phyloP scores from a whole-genome alignment of 2,329 filamentous ascomycete genomes.

The Ophiostoma populinum region DNA sequence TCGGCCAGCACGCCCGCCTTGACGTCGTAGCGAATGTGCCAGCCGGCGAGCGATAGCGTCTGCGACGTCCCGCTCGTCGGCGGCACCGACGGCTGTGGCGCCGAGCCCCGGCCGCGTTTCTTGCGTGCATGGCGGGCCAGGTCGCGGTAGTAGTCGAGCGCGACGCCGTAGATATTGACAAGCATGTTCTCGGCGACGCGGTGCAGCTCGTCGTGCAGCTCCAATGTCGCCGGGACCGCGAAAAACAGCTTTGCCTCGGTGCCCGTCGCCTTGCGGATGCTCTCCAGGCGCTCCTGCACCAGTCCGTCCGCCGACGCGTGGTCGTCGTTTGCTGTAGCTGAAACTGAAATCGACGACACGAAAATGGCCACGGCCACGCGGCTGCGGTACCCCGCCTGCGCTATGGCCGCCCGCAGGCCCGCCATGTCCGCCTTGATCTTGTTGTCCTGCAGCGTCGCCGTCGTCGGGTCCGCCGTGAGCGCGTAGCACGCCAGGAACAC shows the following conservation, averaged over 20 bases:
- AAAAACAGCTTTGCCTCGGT: conserved; percentile 76
- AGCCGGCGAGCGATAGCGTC: conserved; percentile 67
- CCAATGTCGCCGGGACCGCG: conserved; percentile 51
- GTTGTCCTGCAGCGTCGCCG: conserved; percentile 67
- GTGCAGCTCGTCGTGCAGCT: conserved; percentile 44
- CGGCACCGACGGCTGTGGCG: conserved; percentile 66
- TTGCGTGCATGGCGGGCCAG: conserved; percentile 81
- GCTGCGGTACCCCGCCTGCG: conserved; percentile 57
- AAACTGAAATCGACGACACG: conserved; percentile 26
- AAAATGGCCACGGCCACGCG: conserved; percentile 63
- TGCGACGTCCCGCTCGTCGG: conserved; percentile 74
- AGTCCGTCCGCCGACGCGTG: conserved; percentile 36
- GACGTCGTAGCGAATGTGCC: conserved; percentile 90
- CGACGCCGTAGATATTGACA: conserved; percentile 51
- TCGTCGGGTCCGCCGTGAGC: conserved; percentile 54
- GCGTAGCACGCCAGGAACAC: conserved; percentile 68
- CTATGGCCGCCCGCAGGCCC: conserved; percentile 50
- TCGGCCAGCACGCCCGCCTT: conserved; percentile 84
- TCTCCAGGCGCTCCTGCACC: conserved; percentile 52
- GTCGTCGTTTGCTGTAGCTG: conserved; percentile 32
- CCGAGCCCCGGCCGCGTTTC: conserved; percentile 64
- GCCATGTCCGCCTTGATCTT: conserved; percentile 78
- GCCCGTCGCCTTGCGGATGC: conserved; percentile 61
- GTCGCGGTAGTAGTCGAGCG: conserved; percentile 84
- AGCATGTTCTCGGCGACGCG: conserved; percentile 60